Base-by-base conservation (phyloP, 2,329 filamentous ascomycete species). In the Ophiostoma quercus region DNA sequence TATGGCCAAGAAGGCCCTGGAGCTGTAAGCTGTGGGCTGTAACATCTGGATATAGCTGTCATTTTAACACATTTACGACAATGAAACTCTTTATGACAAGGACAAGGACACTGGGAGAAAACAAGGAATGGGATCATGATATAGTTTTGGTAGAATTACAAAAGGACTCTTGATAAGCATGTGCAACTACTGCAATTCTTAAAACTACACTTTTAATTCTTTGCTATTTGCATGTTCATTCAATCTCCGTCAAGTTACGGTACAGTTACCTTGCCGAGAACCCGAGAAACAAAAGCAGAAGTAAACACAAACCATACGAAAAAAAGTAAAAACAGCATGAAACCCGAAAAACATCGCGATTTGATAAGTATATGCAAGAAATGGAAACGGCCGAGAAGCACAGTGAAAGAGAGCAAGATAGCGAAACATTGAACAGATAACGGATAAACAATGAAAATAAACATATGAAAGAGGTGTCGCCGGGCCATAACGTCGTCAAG, bases 1-100 rank as follows among this genome's bases (percentile, higher is more conserved):
- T 71, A 96, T 98, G 92, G 93, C 94, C 4, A 81, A 85, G 79
- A 92, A 91, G 83, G 90, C 91, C 1, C 81, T 92, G 73, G 86
- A 80, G 51, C 74, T 79, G 69, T 82, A 76, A 73, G 25, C 57
- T n/a, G 19, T 22, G 7, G 6, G 7, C 7, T 11, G n/a, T 2
- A 2, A 11, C 39, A 41, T 2, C 12, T 3, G 39, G 11, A 11
- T 14, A 41, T 41, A 32, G 4, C n/a, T 62, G 11, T 32, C 25
- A 7, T 32, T 32, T 16, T 19, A 19, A 29, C 6, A 62, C 16
- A 32, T 29, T 32, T 62, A 62, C 25, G 57, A 62, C 57, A 62
- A 34, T 34, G 25, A 12, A 62, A 34, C 25, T 7, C 32, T 32
- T 62, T 32, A 62, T 32, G 57, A 32, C 25, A 62, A 19, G 57